Percentiles rank a stretch among this genome's conserved stretches.
Conservation (phyloP, 129 eudicot genomes). For the Chrysanthemum seticuspe region DNA sequence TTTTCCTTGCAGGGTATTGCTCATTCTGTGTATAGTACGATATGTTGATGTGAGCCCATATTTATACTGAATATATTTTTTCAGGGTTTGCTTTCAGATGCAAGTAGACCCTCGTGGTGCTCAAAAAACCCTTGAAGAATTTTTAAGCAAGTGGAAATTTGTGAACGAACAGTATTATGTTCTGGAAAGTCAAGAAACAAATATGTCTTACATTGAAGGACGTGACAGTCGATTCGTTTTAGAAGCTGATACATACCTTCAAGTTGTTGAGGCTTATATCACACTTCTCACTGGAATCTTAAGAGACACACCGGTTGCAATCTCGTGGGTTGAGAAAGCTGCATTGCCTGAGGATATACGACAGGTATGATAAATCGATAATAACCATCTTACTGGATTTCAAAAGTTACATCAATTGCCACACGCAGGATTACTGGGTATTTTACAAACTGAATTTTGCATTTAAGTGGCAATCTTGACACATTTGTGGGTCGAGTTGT, state of each 20-base stretch:
- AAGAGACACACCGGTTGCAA: constrained; percentile 43
- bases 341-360: constrained; percentile 65
- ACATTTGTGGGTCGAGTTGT: neutral
- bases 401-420: neutral
- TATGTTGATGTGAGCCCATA: neutral
- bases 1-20: constrained; percentile 70
- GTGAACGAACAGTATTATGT: constrained; percentile 47
- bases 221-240: constrained; percentile 30
- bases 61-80: constrained; percentile 6
- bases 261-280: constrained; percentile 84
- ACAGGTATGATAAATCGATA: constrained; percentile 53
- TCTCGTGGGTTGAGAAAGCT: constrained; percentile 87
- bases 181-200: constrained; percentile 24
- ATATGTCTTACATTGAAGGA: constrained; percentile 26
- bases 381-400: neutral
- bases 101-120: constrained; percentile 48
- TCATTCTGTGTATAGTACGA: neutral
- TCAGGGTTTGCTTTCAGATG: constrained; percentile 74
- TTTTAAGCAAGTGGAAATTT: constrained; percentile 66
- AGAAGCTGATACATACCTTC: constrained; percentile 58
- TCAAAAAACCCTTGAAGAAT: constrained; percentile 69
- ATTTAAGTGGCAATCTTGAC: neutral
- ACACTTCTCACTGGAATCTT: constrained; percentile 47
- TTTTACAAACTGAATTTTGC: too few relatives aligned
- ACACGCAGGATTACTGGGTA: neutral